Conservation (phyloP, 345 rosid genomes). For the Moringa oleifera region DNA sequence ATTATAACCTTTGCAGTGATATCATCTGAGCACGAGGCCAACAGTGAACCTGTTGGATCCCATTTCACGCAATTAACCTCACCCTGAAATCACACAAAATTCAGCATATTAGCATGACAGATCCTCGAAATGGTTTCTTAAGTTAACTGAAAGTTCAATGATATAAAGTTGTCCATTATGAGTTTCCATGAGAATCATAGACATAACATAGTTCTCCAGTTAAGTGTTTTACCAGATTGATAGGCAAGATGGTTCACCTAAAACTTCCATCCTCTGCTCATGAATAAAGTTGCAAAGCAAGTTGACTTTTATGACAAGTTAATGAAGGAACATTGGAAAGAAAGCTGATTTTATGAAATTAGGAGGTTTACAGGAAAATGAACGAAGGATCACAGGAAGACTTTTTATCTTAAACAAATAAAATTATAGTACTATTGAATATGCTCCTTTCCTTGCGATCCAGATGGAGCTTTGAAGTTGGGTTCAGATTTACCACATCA, state of each 20-base stretch:
- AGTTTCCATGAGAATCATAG: too few relatives aligned
- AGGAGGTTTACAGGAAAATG: neutral
- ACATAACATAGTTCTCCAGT: neutral
- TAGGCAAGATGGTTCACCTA: neutral
- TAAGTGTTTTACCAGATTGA: neutral
- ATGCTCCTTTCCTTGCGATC: too few relatives aligned
- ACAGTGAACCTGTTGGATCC: constrained; percentile 91
- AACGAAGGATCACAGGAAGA: too few relatives aligned
- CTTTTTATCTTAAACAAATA: too few relatives aligned
- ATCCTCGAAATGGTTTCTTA: neutral
- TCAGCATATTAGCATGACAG: constrained; percentile 13
- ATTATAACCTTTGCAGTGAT: constrained; percentile 79
- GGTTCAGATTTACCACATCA: neutral
- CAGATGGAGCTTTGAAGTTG: neutral
- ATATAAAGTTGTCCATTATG: too few relatives aligned
- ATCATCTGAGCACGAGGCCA: constrained; percentile 99
- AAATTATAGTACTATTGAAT: too few relatives aligned
- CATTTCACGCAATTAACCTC: constrained; percentile 99
- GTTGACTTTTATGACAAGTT: too few relatives aligned
- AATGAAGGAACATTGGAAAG: too few relatives aligned
- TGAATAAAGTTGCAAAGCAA: too few relatives aligned
- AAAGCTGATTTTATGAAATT: too few relatives aligned
- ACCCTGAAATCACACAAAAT: constrained; percentile 52
- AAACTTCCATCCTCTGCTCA: neutral
- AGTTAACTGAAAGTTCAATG: too few relatives aligned